Percentiles rank a stretch among this genome's conserved stretches.
Evolutionary conservation across 768 basidiomycete genomes (phyloP).

Genomic region (Mrakia gelida): DNA sequence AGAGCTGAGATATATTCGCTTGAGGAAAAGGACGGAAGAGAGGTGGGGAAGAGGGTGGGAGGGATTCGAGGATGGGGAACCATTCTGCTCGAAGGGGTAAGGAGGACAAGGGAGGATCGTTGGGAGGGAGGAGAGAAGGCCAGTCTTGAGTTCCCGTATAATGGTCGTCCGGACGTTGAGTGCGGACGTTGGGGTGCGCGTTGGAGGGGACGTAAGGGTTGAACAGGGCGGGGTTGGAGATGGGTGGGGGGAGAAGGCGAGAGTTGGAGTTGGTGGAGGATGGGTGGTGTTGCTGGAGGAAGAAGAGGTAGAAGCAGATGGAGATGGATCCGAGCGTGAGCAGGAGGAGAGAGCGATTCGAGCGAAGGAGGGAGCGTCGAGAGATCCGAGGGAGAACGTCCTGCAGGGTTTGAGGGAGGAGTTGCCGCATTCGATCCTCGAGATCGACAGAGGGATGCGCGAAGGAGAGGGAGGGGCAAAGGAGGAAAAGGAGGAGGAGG

Average conservation of each 20-base stretch:
- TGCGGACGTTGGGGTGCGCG: not conserved
- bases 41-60: not conserved
- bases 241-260: not conserved
- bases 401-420: no score
- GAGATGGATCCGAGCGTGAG: not conserved
- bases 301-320: not conserved
- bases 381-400: no score
- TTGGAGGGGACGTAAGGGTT: not conserved
- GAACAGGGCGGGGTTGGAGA: not conserved
- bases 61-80: not conserved
- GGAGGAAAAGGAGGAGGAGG: not conserved
- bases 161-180: not conserved
- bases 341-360: no score
- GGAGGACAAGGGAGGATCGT: not conserved
- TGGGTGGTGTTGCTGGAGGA: not conserved
- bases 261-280: not conserved
- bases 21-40: not conserved
- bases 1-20: not conserved
- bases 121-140: slow-evolving; percentile 14
- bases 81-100: not conserved
- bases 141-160: not conserved
- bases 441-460: not conserved
- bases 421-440: no score
- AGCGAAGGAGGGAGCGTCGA: no score
- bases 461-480: not conserved